Evolutionary conservation across 225 moss, liverwort and hornwort genomes (phyloP), one percentile per base, ranked within the genome.

Genomic region (Climacium dendroides): DNA sequence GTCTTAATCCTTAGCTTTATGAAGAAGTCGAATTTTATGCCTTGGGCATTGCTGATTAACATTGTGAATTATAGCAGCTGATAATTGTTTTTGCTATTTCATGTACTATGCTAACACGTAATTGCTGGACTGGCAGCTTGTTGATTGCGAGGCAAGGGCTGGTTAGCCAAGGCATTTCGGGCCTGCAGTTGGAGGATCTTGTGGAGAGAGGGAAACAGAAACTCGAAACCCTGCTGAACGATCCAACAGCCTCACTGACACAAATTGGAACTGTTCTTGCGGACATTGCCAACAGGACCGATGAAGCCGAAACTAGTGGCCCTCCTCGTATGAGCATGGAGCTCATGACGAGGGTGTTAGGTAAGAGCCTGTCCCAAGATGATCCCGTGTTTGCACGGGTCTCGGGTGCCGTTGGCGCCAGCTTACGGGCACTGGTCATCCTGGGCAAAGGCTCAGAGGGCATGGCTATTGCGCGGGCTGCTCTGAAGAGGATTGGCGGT

Each of bases 141-240:
- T 83, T 99, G 89, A 95, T 99, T 76, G 96, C 95, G 62, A 93
- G 98, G 89, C 98, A 99, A 92, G 96, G 97, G 70, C 92, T 99
- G 75, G 91, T 92, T 48, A 95, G 94, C 63, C 95, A 92, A 86
- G 98, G 97, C 76, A 83, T 96, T 65, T 80, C 80, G 39, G 97
- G 95, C 32, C 62, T 79, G 32, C 90, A 95, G 87, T 86, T 98
- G 87, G 98, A 98, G 69, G 89, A n/a, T 34, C 87, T 93, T 11
- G 92, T 99, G 86, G 94, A 96, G 90, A 90, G 66, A 41, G 97
- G 97, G 23, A 92, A 90, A 59, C 94, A 94, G 85, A 93, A 94
- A 66, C 94, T 99, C 6, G 98, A 97, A 86, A 88, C 71, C 58
- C 91, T 99, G 73, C 87, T 99, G 35, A 95, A 89, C 77, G 88